A percentile compares a stretch with the other conserved stretches of the same genome.
Evolutionary conservation across 192 early-diverging fungal species (phyloP).

Genomic region (Coemansia sp.): DNA sequence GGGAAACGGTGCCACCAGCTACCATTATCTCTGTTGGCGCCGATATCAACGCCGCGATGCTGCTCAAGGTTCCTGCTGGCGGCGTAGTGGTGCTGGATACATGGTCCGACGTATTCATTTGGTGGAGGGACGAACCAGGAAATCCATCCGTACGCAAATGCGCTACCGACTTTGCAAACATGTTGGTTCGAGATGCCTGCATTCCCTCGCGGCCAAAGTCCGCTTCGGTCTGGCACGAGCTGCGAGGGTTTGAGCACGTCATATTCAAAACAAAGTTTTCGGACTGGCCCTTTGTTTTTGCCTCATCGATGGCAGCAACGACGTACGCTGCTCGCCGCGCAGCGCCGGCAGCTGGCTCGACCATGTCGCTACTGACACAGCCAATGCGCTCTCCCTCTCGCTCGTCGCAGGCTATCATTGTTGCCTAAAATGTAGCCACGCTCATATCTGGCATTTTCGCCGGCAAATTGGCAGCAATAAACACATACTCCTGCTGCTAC

Average conservation of each 20-base stretch:
- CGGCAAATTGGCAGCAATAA: too few relatives aligned
- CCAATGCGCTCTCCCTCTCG: slow-evolving; percentile 30
- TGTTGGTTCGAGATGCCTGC: slow-evolving; percentile 41
- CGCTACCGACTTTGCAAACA: slow-evolving; percentile 45
- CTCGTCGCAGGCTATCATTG: slow-evolving; percentile 16
- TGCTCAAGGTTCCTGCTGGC: slow-evolving; percentile 40
- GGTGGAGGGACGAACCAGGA: slow-evolving; percentile 54
- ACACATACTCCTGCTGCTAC: too few relatives aligned
- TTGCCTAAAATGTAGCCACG: too few relatives aligned
- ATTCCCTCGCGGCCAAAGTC: slow-evolving; percentile 49
- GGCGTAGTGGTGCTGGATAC: slow-evolving; percentile 53
- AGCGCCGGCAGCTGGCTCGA: slow-evolving; percentile 1
- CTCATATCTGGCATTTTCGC: too few relatives aligned
- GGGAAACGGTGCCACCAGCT: slow-evolving; percentile 49
- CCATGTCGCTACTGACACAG: slow-evolving; percentile 11
- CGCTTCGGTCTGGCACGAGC: slow-evolving; percentile 47
- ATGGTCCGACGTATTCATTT: slow-evolving; percentile 54
- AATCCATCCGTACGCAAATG: slow-evolving; percentile 45
- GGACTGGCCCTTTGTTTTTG: slow-evolving; percentile 56
- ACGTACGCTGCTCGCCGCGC: slow-evolving; percentile 10
- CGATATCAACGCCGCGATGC: slow-evolving; percentile 48
- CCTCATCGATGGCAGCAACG: slow-evolving; percentile 19
- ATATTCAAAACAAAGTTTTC: slow-evolving; percentile 56
- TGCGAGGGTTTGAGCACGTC: slow-evolving; percentile 51
- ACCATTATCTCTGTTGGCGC: slow-evolving; percentile 42